Percentiles rank a stretch among this genome's conserved stretches.
These are phyloP conservation scores for Chaetoceros tenuissimus DNA, from an alignment of 108 stramenopile genomes.

Conservation along the genomic window DNA sequence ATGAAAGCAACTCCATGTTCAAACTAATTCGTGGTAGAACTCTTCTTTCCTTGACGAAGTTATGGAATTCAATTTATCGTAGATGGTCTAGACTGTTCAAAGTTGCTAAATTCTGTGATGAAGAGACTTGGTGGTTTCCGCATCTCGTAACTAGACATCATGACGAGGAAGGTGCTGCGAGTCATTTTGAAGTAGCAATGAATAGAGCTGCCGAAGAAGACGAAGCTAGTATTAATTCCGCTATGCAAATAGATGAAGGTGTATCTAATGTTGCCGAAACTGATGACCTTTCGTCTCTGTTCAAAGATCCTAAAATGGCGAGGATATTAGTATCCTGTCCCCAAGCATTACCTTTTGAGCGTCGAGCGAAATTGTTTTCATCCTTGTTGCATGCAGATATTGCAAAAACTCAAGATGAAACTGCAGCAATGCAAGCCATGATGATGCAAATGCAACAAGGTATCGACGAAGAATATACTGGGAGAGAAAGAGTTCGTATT, in stretches of 20 bases:
- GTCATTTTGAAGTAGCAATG: conserved; percentile 26
- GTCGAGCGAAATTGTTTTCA: conserved; percentile 69
- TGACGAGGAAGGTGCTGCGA: conserved; percentile 37
- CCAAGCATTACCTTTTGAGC: conserved; percentile 75
- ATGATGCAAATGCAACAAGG: conserved; percentile 25
- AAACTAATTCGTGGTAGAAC: conserved; percentile 31
- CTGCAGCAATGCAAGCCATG: conserved; percentile 15
- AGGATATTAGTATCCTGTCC: conserved; percentile 72
- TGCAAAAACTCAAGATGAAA: conserved; percentile 33
- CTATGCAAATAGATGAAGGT: conserved; percentile 1
- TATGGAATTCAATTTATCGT: conserved; percentile 77
- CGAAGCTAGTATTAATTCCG: conserved; percentile 19
- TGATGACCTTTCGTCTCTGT: conserved; percentile 63
- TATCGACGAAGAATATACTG: conserved; percentile 20
- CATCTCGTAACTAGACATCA: conserved; percentile 28
- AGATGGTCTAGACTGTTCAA: conserved; percentile 76
- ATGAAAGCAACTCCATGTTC: background rate
- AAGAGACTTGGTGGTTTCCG: conserved; percentile 74
- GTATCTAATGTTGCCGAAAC: conserved; percentile 28
- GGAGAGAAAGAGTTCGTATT: conserved; percentile 56
- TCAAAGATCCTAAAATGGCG: conserved; percentile 80
- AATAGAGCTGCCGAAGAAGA: conserved; percentile 20
- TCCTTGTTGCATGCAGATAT: conserved; percentile 67
- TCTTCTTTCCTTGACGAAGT: conserved; percentile 67
- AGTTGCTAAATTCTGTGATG: conserved; percentile 50